These are phyloP conservation scores for Lachnellula cervina DNA, from an alignment of 2,329 filamentous ascomycete species.

Conservation along the genomic window DNA sequence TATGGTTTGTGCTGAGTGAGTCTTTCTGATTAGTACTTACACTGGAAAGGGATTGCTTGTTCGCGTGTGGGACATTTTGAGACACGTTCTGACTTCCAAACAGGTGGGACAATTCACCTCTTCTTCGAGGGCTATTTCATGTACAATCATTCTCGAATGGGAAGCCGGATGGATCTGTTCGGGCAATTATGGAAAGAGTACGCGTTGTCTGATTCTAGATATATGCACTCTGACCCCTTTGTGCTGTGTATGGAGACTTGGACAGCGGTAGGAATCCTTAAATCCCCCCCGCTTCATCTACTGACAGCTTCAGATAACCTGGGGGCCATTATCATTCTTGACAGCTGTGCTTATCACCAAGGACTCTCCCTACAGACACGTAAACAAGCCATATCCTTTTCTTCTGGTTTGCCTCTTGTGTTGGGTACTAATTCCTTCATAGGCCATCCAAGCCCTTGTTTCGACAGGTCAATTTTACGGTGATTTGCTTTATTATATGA, in stretches of 20 bases:
- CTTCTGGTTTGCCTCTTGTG: no score
- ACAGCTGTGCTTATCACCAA: slow-evolving; percentile 43
- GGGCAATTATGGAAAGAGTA: slow-evolving; percentile 56
- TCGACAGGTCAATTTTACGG: slow-evolving; percentile 37
- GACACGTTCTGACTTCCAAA: slow-evolving; percentile 32
- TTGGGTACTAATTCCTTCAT: no score
- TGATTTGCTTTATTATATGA: slow-evolving; percentile 56
- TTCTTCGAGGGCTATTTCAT: slow-evolving; percentile 42
- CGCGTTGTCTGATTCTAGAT: slow-evolving; percentile 52
- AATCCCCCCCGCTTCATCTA: background rate
- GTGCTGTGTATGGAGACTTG: slow-evolving; percentile 50
- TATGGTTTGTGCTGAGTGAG: slow-evolving; percentile 30
- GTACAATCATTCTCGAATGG: slow-evolving; percentile 39
- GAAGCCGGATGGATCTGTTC: slow-evolving; percentile 39
- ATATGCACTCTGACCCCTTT: slow-evolving; percentile 48
- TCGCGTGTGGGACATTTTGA: background rate
- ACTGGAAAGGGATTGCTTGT: slow-evolving; percentile 45
- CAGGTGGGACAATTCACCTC: slow-evolving; percentile 37
- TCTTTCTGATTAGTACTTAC: background rate
- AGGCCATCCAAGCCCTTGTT: slow-evolving; percentile 37
- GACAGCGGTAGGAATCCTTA: slow-evolving; percentile 37
- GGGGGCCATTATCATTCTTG: slow-evolving; percentile 55
- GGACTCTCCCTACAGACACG: slow-evolving; percentile 40
- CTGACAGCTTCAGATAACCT: slow-evolving; percentile 39
- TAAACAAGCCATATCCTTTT: no score